phyloP scores from a whole-genome alignment of 345 rosid species.

The Ricinus communis region DNA sequence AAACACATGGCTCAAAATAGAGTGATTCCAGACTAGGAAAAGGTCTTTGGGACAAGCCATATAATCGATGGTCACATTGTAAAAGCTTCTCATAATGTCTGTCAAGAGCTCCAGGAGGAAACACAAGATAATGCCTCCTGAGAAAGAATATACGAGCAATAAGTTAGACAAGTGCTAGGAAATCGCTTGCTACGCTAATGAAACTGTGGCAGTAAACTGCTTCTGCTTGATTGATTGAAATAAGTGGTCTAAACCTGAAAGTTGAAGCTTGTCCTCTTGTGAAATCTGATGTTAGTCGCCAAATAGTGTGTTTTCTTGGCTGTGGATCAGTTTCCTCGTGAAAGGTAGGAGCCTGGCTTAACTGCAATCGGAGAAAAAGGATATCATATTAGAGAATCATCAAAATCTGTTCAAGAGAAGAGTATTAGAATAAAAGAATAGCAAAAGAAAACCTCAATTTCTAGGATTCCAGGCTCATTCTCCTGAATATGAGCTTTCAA shows the following conservation, averaged over 20 bases:
- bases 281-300: constrained; percentile 43
- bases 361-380: constrained; percentile 25
- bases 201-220: too few species aligned
- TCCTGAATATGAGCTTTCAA: constrained; percentile 21
- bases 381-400: neutral
- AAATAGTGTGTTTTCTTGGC: constrained; percentile 44
- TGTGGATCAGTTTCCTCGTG: constrained; percentile 40
- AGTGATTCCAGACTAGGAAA: constrained; percentile 35
- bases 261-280: constrained; percentile 42
- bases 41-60: constrained; percentile 21
- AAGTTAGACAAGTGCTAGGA: too few species aligned
- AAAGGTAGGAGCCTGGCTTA: constrained; percentile 37
- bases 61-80: constrained; percentile 33
- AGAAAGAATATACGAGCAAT: neutral
- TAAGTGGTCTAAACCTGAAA: constrained; percentile 33
- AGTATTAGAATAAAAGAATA: neutral
- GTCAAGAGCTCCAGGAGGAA: constrained; percentile 46
- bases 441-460: constrained; percentile 30
- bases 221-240: too few species aligned
- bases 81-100: constrained; percentile 48
- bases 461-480: constrained; percentile 29
- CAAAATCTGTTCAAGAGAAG: neutral
- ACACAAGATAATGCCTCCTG: constrained; percentile 56
- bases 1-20: constrained; percentile 17
- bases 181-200: too few species aligned